Evolutionary conservation across 2,329 filamentous ascomycete genomes (phyloP), one percentile per base, ranked within the genome.

Genomic region (Arthrobotrys iridis): DNA sequence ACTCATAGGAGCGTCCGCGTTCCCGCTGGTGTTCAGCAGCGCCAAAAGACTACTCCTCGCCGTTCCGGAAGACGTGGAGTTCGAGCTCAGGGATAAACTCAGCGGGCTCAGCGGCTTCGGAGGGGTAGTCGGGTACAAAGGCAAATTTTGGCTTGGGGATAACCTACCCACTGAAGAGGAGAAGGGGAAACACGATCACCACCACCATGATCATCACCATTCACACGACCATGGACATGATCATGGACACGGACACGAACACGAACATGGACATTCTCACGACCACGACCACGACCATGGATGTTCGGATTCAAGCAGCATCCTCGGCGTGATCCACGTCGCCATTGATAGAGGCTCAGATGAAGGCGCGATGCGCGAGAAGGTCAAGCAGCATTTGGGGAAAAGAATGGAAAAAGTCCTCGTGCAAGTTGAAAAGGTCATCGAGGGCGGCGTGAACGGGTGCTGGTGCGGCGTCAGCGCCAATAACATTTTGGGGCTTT

Each of bases 1-100:
- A 24, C 86, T 99, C 50, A 99, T 99, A 78, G 93, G 97, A 81
- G 87, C 91, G n/a, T 96, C 93, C 6, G 92, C 95, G 0, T 88
- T 94, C 28, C 95, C 95, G 0, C 87, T 99, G 0, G 93, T 99
- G 20, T 89, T 88, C 76, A 93, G 91, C 13, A 93, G 92, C 0
- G 95, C 93, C 0, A 91, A 90, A 79, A 90, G 91, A 18, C 84
- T 99, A 2, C 85, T 99, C 20, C 86, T 99, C 1, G 92, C 93
- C 15, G 87, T 98, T 1, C 92, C 95, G 0, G 91, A 91, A 43
- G 89, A 92, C 77, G 87, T 90, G 8, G 95, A 99, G 81, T 98
- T 97, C 81, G 90, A 88, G 72, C 86, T 98, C 67, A 91, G 95
- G 71, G 93, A 95, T 80, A 91, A 91, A 0, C 85, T 99, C 7